Evolutionary conservation across 345 rosid species (phyloP).

Genomic region (Limnanthes douglasii): DNA sequence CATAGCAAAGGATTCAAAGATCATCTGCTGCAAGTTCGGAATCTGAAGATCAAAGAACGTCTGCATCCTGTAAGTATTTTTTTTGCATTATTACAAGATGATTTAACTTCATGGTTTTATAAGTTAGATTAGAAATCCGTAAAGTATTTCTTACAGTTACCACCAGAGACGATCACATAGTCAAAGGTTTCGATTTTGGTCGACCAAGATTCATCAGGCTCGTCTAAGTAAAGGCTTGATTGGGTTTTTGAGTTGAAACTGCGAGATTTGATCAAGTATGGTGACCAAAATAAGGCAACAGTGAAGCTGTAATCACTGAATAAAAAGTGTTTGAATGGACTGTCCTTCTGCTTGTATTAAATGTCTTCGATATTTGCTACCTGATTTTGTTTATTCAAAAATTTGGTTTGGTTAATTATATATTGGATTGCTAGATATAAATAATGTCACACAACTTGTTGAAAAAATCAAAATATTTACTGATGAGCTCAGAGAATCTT

Average conservation of each 20-base stretch:
- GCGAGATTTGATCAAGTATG: slow-evolving; percentile 33
- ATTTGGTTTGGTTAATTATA: not conserved
- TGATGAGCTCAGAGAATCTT: too few relatives aligned
- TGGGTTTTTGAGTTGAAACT: slow-evolving; percentile 37
- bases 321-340: slow-evolving; percentile 44
- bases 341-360: slow-evolving; percentile 27
- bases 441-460: not conserved
- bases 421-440: not conserved
- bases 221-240: slow-evolving; percentile 55
- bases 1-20: too few relatives aligned
- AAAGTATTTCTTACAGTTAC: too few relatives aligned
- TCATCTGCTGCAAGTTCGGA: too few relatives aligned
- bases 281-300: slow-evolving; percentile 50
- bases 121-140: too few relatives aligned
- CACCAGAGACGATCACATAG: slow-evolving; percentile 39
- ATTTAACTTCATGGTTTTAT: too few relatives aligned
- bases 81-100: too few relatives aligned
- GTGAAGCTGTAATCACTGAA: slow-evolving; percentile 60
- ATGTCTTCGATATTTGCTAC: slow-evolving; percentile 45
- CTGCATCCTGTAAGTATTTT: too few relatives aligned
- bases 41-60: too few relatives aligned
- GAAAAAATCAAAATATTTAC: not conserved
- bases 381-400: slow-evolving; percentile 13
- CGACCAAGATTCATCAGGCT: slow-evolving; percentile 42
- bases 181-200: slow-evolving; percentile 37